Evolutionary conservation across 768 basidiomycete species (phyloP).

Genomic region (Russula olivacea): DNA sequence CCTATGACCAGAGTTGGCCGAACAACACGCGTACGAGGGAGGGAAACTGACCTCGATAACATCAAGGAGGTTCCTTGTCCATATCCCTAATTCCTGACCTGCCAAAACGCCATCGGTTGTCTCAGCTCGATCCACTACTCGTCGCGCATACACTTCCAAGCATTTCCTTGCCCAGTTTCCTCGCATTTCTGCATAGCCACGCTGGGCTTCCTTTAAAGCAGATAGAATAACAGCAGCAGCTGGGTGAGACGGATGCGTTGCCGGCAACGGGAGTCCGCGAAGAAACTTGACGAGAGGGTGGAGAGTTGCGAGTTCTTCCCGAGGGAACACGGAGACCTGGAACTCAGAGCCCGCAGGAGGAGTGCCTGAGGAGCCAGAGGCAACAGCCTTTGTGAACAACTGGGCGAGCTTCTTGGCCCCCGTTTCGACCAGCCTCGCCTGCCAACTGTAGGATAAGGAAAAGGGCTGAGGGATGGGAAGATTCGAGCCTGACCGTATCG

Average conservation of each 20-base stretch:
- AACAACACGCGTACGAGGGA: neutral
- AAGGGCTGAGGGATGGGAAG: neutral
- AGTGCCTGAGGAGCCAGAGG: conserved; percentile 76
- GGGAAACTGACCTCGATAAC: conserved; percentile 55
- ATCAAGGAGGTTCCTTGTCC: conserved; percentile 58
- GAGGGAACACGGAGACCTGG: conserved; percentile 48
- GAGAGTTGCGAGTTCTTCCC: conserved; percentile 47
- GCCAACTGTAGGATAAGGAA: neutral
- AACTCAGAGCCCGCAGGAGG: conserved; percentile 58
- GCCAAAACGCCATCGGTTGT: conserved; percentile 57
- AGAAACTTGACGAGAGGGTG: conserved; percentile 62
- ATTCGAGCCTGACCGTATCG: conserved; percentile 38
- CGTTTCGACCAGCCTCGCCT: conserved; percentile 74
- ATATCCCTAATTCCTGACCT: conserved; percentile 66
- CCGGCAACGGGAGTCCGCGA: conserved; percentile 65
- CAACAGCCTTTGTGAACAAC: conserved; percentile 82
- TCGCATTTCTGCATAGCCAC: conserved; percentile 82
- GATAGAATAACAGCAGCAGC: conserved; percentile 58
- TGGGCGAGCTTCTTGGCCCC: conserved; percentile 79
- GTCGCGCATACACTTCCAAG: conserved; percentile 62
- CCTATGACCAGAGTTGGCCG: conserved; percentile 34
- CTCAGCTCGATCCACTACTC: conserved; percentile 65
- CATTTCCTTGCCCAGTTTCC: conserved; percentile 73
- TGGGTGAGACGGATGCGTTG: conserved; percentile 80
- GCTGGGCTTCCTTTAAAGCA: conserved; percentile 70